Evolutionary conservation across 2,329 filamentous ascomycete species (phyloP), one percentile per base, ranked within the genome.

Genomic region (Sporothrix luriei): DNA sequence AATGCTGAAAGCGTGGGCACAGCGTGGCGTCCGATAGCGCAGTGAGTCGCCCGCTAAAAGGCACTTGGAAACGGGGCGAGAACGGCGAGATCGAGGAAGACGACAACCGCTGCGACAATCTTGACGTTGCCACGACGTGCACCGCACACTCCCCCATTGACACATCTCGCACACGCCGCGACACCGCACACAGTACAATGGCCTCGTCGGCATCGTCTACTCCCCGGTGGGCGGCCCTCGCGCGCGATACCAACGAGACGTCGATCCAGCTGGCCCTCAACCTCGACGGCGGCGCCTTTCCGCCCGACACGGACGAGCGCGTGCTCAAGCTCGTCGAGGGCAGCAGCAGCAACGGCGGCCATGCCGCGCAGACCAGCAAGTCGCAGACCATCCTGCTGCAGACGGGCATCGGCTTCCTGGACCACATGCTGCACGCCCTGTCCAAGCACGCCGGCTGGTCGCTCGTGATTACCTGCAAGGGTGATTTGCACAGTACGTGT

Each of bases 351-450:
- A 80, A 83, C 73, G 80, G 80, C 48, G 84, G 84, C 69, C 95
- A 99, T 79, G 94, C 95, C 40, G 90, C 90, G 1, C 94, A 99
- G 81, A 84, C 88, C 73, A 94, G 91, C 75, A 89, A 90, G 74
- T 91, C 90, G 54, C 95, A 98, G 80, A 89, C 88, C 71, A 97
- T 98, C 78, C 88, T 88, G 77, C 85, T 98, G 74, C 90, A 92
- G 84, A 97, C 94, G 0, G 95, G 95, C 73, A 97, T 99, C 79
- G 95, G 95, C 71, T 99, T 99, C 81, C 85, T 99, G 69, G 95
- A 99, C 82, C 95, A 99, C 84, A 98, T 99, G 94, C 86, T 98
- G 66, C 95, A 99, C 81, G 95, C 95, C 6, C 86, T 98, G 69
- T 92, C 95, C 66, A 98, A 99, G 82, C 95, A 99, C 81, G 89